phyloP scores from a whole-genome alignment of 129 eudicot genomes.

The Flaveria bidentis region DNA sequence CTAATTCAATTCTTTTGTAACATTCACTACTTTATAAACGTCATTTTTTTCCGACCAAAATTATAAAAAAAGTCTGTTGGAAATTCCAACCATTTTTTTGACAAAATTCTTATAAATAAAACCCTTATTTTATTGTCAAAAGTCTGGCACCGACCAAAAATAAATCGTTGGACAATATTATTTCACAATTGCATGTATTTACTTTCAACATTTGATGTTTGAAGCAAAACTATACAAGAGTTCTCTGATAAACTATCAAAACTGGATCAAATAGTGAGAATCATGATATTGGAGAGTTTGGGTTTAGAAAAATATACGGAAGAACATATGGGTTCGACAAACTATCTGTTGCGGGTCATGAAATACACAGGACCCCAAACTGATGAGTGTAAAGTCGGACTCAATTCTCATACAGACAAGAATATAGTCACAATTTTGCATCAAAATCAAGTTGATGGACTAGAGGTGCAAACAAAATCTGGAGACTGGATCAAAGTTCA shows the following conservation, averaged over 20 bases:
- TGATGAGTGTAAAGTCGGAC: slow-evolving; percentile 47
- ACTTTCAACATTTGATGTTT: background rate
- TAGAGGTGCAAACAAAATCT: slow-evolving; percentile 59
- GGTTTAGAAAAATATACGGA: slow-evolving; percentile 52
- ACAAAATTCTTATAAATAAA: too few relatives aligned
- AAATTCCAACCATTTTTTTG: too few relatives aligned
- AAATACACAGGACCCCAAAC: slow-evolving; percentile 60
- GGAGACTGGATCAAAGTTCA: slow-evolving; percentile 57
- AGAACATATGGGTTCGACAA: slow-evolving; percentile 59
- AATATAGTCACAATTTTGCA: slow-evolving; percentile 63
- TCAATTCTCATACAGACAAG: slow-evolving; percentile 61
- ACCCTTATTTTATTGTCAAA: too few relatives aligned
- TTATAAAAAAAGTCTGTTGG: too few relatives aligned
- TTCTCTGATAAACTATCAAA: slow-evolving; percentile 50
- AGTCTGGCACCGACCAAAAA: too few relatives aligned
- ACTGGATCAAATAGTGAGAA: slow-evolving; percentile 56
- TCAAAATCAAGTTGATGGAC: slow-evolving; percentile 56
- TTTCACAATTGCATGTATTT: background rate
- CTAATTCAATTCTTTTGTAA: background rate
- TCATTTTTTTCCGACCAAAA: too few relatives aligned
- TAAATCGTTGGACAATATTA: too few relatives aligned
- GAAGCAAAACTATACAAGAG: slow-evolving; percentile 48
- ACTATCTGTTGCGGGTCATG: slow-evolving; percentile 59
- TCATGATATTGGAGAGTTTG: slow-evolving; percentile 62
- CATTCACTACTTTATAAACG: too few relatives aligned